Evolutionary conservation across 2,329 filamentous ascomycete species (phyloP).

Genomic region (Aspergillus tubingensis): DNA sequence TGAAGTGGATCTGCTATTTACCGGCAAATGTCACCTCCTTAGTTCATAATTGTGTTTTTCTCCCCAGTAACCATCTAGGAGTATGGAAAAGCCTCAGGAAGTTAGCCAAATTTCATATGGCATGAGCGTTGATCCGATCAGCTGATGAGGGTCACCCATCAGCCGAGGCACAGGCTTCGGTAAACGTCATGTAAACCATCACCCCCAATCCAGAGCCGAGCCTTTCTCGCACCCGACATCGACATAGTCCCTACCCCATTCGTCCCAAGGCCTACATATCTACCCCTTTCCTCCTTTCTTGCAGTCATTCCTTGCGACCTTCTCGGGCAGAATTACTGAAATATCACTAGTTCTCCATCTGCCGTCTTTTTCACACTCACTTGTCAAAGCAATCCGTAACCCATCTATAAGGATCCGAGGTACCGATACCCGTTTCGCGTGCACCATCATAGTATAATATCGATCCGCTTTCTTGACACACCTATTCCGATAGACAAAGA

Average conservation of each 20-base stretch:
- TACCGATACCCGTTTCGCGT: background rate
- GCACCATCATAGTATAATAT: background rate
- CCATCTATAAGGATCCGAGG: background rate
- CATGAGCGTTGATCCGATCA: background rate
- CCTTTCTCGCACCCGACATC: conserved; percentile 28
- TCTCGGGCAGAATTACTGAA: background rate
- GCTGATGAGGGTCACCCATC: conserved; percentile 6
- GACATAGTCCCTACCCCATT: conserved; percentile 8
- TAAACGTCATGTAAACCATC: conserved; percentile 40
- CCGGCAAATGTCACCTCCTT: background rate
- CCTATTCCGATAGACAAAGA: background rate
- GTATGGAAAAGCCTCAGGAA: background rate
- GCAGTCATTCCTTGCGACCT: conserved; percentile 6
- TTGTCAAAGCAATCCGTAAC: conserved; percentile 1
- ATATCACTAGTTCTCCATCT: background rate
- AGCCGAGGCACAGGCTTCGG: conserved; percentile 40
- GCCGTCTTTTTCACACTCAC: background rate
- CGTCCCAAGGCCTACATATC: conserved; percentile 9
- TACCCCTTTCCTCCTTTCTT: conserved; percentile 9
- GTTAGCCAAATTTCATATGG: background rate
- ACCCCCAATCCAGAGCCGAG: conserved; percentile 29
- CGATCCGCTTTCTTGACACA: background rate
- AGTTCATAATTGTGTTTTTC: background rate
- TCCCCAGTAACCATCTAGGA: background rate
- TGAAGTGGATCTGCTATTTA: background rate